Conservation (phyloP, 441 rosid genomes). For the Erodium moschatum region DNA sequence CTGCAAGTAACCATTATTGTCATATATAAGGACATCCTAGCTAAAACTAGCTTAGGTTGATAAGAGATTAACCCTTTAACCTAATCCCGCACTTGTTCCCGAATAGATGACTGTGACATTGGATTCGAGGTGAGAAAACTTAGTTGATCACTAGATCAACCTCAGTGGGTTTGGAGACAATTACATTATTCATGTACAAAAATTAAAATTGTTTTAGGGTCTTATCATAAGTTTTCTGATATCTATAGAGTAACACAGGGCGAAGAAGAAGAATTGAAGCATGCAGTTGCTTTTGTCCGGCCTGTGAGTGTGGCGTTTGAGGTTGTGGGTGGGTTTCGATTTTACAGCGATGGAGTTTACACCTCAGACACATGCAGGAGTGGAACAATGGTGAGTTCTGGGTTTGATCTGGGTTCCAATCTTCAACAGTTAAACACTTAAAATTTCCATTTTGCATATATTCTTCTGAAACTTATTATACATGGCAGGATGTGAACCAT, state of each 20-base stretch:
- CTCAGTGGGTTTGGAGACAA: too few species aligned
- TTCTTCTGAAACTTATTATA: neutral
- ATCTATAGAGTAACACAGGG: constrained; percentile 41
- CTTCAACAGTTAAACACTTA: neutral
- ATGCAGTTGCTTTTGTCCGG: constrained; percentile 70
- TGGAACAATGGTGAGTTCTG: constrained; percentile 56
- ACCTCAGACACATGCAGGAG: constrained; percentile 56
- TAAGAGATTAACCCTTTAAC: too few species aligned
- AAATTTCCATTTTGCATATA: too few species aligned
- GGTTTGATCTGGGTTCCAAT: constrained; percentile 3
- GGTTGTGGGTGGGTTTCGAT: constrained; percentile 51
- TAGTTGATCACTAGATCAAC: too few species aligned
- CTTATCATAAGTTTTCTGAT: neutral
- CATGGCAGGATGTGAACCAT: constrained; percentile 80
- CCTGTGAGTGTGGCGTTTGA: constrained; percentile 90
- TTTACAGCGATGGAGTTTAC: constrained; percentile 73
- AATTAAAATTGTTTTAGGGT: neutral
- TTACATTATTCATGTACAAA: neutral
- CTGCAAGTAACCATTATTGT: too few species aligned
- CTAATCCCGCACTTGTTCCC: too few species aligned
- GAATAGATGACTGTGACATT: too few species aligned
- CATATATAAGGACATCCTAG: too few species aligned
- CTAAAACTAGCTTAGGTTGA: too few species aligned
- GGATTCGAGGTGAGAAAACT: too few species aligned
- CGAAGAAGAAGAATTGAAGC: constrained; percentile 77